Conservation (phyloP, 495 filamentous ascomycete genomes). For the Daldinia decipiens region DNA sequence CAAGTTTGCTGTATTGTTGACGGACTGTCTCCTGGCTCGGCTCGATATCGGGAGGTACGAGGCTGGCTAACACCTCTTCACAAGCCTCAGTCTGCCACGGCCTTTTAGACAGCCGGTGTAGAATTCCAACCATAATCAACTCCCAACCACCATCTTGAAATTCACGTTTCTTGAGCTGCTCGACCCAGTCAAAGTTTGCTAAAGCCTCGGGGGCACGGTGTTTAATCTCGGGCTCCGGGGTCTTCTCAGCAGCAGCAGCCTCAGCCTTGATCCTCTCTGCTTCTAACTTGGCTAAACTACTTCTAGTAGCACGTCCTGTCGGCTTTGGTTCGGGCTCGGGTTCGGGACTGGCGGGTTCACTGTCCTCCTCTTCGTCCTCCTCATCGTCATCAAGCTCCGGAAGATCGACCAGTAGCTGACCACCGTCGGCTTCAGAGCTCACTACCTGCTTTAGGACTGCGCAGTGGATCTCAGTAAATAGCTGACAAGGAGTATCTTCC, state of each 20-base stretch:
- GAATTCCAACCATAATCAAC: constrained; percentile 83
- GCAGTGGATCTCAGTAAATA: constrained; percentile 92
- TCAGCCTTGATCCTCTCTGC: constrained; percentile 70
- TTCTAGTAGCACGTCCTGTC: constrained; percentile 77
- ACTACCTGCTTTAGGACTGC: constrained; percentile 89
- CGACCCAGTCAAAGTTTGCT: constrained; percentile 80
- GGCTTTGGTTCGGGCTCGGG: constrained; percentile 73
- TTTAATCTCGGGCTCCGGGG: constrained; percentile 55
- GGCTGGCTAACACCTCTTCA: constrained; percentile 78
- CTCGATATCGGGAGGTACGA: constrained; percentile 79
- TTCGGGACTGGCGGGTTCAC: constrained; percentile 57
- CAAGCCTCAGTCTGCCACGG: constrained; percentile 75
- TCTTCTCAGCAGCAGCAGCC: constrained; percentile 57
- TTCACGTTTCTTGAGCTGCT: constrained; percentile 81
- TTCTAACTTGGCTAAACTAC: constrained; percentile 84
- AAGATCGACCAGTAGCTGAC: constrained; percentile 79
- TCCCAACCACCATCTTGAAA: constrained; percentile 94
- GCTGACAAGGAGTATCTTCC: constrained; percentile 81
- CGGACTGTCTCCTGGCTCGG: constrained; percentile 77
- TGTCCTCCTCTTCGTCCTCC: constrained; percentile 67
- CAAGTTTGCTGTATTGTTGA: constrained; percentile 74
- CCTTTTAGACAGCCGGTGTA: constrained; percentile 83
- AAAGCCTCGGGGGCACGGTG: constrained; percentile 87
- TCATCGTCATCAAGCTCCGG: constrained; percentile 78
- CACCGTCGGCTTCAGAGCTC: constrained; percentile 75